Evolutionary conservation across 345 rosid genomes (phyloP).

Genomic region (Salix purpurea): DNA sequence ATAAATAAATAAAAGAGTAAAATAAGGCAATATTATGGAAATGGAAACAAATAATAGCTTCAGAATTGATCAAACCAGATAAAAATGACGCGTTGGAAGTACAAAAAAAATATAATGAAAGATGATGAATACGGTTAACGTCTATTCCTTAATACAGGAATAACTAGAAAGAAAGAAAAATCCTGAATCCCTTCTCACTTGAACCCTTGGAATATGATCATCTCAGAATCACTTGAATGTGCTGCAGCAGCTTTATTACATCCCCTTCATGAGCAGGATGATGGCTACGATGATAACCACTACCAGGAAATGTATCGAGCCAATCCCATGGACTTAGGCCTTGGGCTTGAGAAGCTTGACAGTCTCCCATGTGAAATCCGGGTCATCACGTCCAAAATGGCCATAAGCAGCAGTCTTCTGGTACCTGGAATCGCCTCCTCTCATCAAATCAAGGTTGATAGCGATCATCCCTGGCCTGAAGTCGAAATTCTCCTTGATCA

Average conservation of each 20-base stretch:
- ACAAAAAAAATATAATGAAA: not conserved
- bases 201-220: not conserved
- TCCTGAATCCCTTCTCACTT: not conserved
- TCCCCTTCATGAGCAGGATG: constrained; percentile 8
- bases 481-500: constrained; percentile 59
- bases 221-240: constrained; percentile 8
- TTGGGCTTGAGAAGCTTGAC: constrained; percentile 66
- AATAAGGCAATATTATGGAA: not conserved
- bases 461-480: constrained; percentile 83
- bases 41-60: not conserved
- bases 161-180: not conserved
- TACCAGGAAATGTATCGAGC: not conserved
- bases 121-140: not conserved
- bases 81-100: not conserved
- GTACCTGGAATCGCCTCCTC: constrained; percentile 68
- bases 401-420: constrained; percentile 77
- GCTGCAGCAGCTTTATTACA: constrained; percentile 28
- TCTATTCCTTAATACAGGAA: not conserved
- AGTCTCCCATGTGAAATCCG: constrained; percentile 75
- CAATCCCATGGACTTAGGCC: constrained; percentile 28
- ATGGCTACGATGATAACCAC: constrained; percentile 20
- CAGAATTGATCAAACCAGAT: not conserved
- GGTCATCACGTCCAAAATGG: constrained; percentile 67
- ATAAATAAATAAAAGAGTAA: too few species aligned
- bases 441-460: constrained; percentile 65